Conservation (phyloP, 345 rosid genomes). For the Garcia nutans region DNA sequence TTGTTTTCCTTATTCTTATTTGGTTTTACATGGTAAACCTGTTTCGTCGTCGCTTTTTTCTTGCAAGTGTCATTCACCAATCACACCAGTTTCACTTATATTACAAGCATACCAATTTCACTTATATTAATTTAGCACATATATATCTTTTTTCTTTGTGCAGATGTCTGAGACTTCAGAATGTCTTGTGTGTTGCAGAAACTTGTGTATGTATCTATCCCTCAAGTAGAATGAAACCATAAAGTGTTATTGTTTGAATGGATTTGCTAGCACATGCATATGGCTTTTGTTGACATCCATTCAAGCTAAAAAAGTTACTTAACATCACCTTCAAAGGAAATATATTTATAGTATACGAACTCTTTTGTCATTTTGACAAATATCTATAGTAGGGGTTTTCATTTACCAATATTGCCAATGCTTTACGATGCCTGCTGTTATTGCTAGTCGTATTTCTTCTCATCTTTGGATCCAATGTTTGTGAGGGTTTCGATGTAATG, state of each 20-base stretch:
- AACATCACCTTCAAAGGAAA: not conserved
- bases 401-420: not conserved
- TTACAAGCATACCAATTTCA: not conserved
- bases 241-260: slow-evolving; percentile 1
- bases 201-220: slow-evolving; percentile 57
- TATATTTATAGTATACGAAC: not conserved
- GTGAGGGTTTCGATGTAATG: not conserved
- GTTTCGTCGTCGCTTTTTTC: slow-evolving; percentile 1
- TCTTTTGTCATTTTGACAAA: too few species aligned
- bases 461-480: not conserved
- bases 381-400: not conserved
- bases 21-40: slow-evolving; percentile 3
- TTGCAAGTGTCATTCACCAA: slow-evolving; percentile 4
- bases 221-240: slow-evolving; percentile 7
- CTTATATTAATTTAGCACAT: too few species aligned
- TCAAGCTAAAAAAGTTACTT: not conserved
- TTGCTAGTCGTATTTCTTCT: not conserved
- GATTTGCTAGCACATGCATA: not conserved
- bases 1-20: not conserved
- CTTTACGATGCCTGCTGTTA: not conserved
- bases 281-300: not conserved
- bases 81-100: not conserved
- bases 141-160: slow-evolving; percentile 22
- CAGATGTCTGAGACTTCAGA: slow-evolving; percentile 84
- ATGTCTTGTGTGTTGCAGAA: slow-evolving; percentile 68